phyloP scores from a whole-genome alignment of 2,329 filamentous ascomycete genomes.

The Bipolaris gigantea region DNA sequence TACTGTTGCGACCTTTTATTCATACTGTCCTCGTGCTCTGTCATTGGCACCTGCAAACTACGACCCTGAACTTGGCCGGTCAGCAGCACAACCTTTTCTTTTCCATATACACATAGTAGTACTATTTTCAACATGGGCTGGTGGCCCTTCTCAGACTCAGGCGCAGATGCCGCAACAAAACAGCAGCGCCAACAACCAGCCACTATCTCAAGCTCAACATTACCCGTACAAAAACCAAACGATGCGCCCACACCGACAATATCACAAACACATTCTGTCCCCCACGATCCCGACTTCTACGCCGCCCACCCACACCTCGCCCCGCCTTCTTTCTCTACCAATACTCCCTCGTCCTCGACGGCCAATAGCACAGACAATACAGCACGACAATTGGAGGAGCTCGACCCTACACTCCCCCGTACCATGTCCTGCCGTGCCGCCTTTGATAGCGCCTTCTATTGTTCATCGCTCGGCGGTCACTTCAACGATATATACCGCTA shows the following conservation, averaged over 20 bases:
- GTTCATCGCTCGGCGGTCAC: slow-evolving; percentile 86
- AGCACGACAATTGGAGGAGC: slow-evolving; percentile 12
- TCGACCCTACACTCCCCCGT: slow-evolving; percentile 61
- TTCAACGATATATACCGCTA: slow-evolving; percentile 91
- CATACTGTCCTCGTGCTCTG: too few relatives aligned
- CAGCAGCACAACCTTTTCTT: not conserved
- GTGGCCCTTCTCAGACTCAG: slow-evolving; percentile 29
- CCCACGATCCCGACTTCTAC: slow-evolving; percentile 56
- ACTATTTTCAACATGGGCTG: slow-evolving; percentile 18
- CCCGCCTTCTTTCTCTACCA: slow-evolving; percentile 24
- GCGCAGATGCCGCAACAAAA: slow-evolving; percentile 16
- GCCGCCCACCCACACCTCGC: slow-evolving; percentile 56
- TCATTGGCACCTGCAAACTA: too few relatives aligned
- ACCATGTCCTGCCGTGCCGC: slow-evolving; percentile 86
- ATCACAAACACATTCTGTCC: slow-evolving; percentile 43
- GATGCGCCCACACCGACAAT: slow-evolving; percentile 18
- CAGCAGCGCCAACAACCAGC: slow-evolving; percentile 17
- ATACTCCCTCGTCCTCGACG: slow-evolving; percentile 13
- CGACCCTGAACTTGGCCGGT: too few relatives aligned
- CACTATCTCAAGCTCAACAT: slow-evolving; percentile 1
- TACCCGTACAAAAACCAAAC: slow-evolving; percentile 7
- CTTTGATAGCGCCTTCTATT: slow-evolving; percentile 94
- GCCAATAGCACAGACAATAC: not conserved
- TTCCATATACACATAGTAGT: not conserved
- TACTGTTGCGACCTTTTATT: too few relatives aligned